These are phyloP conservation scores for Phytophthora europaea DNA, from an alignment of 352 stramenopile species.

Conservation along the genomic window DNA sequence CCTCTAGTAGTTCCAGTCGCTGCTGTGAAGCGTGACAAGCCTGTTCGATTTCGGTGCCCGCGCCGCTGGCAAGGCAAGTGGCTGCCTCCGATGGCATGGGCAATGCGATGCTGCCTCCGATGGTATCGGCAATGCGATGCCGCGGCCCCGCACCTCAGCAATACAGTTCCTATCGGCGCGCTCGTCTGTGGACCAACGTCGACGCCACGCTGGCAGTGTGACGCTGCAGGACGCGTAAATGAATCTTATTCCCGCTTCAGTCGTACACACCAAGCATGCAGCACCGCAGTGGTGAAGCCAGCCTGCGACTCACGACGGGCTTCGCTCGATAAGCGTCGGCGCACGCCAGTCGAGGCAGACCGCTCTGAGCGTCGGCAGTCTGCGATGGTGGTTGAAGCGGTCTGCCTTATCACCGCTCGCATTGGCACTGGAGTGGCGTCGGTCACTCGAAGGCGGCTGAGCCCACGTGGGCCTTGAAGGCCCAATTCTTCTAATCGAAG, in stretches of 20 bases:
- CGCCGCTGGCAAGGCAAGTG: too few relatives aligned
- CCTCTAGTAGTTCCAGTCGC: not conserved
- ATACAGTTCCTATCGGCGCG: not conserved
- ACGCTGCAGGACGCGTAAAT: not conserved
- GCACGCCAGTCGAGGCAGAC: not conserved
- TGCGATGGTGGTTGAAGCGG: not conserved
- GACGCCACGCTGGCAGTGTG: not conserved
- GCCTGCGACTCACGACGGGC: not conserved
- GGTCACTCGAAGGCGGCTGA: not conserved
- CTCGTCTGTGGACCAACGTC: not conserved
- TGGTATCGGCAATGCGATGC: too few relatives aligned
- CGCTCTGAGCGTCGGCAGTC: not conserved
- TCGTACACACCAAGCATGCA: not conserved
- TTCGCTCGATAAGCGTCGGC: not conserved
- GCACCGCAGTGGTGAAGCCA: not conserved
- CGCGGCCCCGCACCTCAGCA: not conserved
- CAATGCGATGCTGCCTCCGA: too few relatives aligned
- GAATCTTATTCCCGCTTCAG: constrained; percentile 6
- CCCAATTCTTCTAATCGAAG: not conserved
- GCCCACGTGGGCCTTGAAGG: not conserved
- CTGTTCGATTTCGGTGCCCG: not conserved
- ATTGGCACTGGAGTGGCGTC: not conserved
- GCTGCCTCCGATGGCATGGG: not conserved
- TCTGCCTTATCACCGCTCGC: not conserved
- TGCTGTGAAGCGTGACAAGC: not conserved